phyloP scores from a whole-genome alignment of 352 stramenopile species.

The Pythium dissotocum region DNA sequence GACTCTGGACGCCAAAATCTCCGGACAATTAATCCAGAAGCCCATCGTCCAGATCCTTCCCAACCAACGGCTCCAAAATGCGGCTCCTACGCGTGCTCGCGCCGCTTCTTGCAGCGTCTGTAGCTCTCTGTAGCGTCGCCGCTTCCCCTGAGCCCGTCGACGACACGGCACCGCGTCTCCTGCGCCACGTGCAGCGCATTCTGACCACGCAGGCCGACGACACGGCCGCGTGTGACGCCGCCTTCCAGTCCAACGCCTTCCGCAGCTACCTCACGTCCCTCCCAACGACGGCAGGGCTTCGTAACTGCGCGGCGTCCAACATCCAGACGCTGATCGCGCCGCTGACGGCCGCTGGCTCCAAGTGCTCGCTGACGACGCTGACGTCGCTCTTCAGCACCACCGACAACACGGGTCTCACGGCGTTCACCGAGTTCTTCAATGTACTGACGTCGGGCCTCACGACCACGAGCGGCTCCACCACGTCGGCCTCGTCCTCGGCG shows the following conservation, averaged over 20 bases:
- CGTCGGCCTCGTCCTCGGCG: conserved; percentile 12
- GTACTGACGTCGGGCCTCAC: conserved; percentile 39
- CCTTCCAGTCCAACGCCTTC: conserved; percentile 43
- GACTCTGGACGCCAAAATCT: not conserved
- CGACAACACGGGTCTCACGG: conserved; percentile 28
- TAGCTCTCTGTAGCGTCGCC: not conserved
- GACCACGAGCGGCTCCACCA: conserved; percentile 15
- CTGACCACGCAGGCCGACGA: conserved; percentile 28
- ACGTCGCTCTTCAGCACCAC: conserved; percentile 37
- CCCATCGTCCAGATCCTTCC: not conserved
- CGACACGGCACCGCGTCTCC: conserved; percentile 11
- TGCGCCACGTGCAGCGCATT: conserved; percentile 21
- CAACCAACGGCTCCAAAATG: not conserved
- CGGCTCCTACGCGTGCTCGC: not conserved
- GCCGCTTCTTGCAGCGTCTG: not conserved
- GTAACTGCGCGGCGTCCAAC: conserved; percentile 53
- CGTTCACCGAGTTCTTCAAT: conserved; percentile 47
- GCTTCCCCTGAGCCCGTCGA: not conserved
- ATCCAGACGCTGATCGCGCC: conserved; percentile 40
- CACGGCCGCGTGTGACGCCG: conserved; percentile 39
- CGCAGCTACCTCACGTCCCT: conserved; percentile 45
- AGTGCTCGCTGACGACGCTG: conserved; percentile 55
- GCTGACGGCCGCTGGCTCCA: conserved; percentile 37
- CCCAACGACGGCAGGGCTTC: conserved; percentile 44
- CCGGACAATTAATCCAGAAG: not conserved